A percentile compares a stretch with the other conserved stretches of the same genome.
phyloP scores from a whole-genome alignment of 2,329 filamentous ascomycete genomes.

The Penicillium aurantiogriseum region DNA sequence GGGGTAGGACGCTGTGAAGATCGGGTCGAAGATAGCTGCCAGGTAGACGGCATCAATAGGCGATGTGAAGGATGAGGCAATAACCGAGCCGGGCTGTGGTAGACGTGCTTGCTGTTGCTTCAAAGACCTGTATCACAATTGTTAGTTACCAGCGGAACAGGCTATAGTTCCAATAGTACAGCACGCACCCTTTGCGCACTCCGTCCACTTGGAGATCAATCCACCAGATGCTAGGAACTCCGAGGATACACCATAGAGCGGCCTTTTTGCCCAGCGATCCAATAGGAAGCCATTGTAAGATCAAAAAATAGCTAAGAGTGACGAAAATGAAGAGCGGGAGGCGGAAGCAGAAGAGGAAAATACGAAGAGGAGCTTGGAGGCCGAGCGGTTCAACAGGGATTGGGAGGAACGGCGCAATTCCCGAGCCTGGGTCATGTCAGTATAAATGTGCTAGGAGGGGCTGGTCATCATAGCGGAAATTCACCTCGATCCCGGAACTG shows the following conservation, averaged over 20 bases:
- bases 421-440: conserved; percentile 64
- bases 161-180: neutral
- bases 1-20: conserved; percentile 87
- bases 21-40: conserved; percentile 90
- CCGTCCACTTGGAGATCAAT: conserved; percentile 97
- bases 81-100: conserved; percentile 75
- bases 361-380: conserved; percentile 62
- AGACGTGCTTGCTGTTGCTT: conserved; percentile 71
- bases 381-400: conserved; percentile 64
- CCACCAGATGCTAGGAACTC: conserved; percentile 94
- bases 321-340: conserved; percentile 73
- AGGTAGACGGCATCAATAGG: conserved; percentile 93
- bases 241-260: conserved; percentile 81
- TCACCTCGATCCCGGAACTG: conserved; percentile 87
- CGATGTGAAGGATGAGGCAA: conserved; percentile 87
- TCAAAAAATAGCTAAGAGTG: conserved; percentile 68
- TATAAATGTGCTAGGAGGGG: neutral
- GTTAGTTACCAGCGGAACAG: neutral
- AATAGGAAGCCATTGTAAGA: conserved; percentile 79
- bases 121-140: conserved; percentile 51
- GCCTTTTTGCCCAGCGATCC: conserved; percentile 72
- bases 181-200: conserved; percentile 75
- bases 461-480: conserved; percentile 9
- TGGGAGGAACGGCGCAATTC: conserved; percentile 93
- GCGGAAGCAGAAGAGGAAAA: conserved; percentile 75